Percentiles rank a stretch among this genome's conserved stretches.
Conservation (phyloP, 306 rosid genomes). For the Neltuma alba region DNA sequence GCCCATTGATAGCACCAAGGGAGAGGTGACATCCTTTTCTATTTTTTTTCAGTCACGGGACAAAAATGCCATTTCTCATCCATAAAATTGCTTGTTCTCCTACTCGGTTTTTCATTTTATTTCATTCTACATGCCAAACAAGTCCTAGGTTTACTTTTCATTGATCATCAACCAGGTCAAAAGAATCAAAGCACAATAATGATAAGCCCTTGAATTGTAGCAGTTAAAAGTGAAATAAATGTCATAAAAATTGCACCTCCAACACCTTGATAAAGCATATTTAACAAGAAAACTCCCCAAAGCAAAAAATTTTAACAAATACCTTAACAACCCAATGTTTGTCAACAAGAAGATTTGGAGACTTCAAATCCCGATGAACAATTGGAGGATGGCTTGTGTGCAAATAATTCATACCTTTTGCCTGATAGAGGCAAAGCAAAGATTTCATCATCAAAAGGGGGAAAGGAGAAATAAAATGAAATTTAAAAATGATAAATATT, state of each 20-base stretch:
- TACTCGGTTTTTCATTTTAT: neutral
- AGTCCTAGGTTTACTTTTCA: neutral
- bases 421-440: slow-evolving; percentile 53
- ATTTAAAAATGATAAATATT: slow-evolving; percentile 7
- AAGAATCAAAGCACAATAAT: neutral
- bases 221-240: slow-evolving; percentile 17
- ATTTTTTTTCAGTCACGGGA: neutral
- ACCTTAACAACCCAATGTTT: slow-evolving; percentile 98
- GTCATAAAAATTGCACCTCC: neutral
- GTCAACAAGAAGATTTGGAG: slow-evolving; percentile 99
- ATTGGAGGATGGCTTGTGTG: slow-evolving; percentile 95
- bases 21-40: neutral
- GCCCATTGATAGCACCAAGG: neutral
- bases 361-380: slow-evolving; percentile 95
- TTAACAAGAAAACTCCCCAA: slow-evolving; percentile 28
- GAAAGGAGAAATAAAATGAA: slow-evolving; percentile 17
- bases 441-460: slow-evolving; percentile 29
- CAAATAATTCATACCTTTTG: slow-evolving; percentile 99
- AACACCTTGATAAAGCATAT: too few species aligned
- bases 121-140: neutral
- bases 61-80: neutral
- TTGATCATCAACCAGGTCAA: neutral
- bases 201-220: slow-evolving; percentile 2
- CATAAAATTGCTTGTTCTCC: neutral
- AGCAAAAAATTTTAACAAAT: slow-evolving; percentile 30